Base-by-base conservation (phyloP, 805 yeast species). In the Lipomyces spencermartinsiae region DNA sequence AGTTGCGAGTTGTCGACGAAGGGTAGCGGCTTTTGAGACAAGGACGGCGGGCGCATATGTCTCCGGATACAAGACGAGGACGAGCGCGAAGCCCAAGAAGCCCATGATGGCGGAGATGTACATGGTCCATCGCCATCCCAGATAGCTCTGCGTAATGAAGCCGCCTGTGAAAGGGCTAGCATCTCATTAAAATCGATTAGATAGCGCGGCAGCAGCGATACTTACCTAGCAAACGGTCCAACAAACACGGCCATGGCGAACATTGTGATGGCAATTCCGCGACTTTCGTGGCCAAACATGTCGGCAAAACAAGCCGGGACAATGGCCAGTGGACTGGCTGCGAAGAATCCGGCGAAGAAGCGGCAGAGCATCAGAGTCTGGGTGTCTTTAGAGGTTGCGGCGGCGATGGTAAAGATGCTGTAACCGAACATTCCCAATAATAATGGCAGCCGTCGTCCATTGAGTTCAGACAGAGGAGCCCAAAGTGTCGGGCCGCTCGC, bases 401-500 rank as follows among this genome's bases (percentile, higher is more conserved):
- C 85, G 4, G 90, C 96, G 76, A 89, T 90, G 56, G 83, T 83
- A 78, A 91, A 90, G 56, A 84, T 73, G 33, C 84, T 80, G 75
- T 84, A 84, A 1, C 88, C 84, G 51, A 90, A 80, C 2, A 84
- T 77, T 2, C 92, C 85, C 1, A 86, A 70, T 1, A 89, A 70
- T 63, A 90, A 73, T 10, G 89, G 85, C 19, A 83, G 78, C 76
- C 85, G 85, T 77, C 96, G 82, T 58, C 95, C 93, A 73, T 83
- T 89, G 51, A 89, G 74, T 76, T 90, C 96, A n/a, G 93, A 88
- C 35, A 90, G 76, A 2, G 97, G 97, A 22, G 95, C 97, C 91
- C 94, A 92, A 46, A 92, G 74, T 60, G 92, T 82, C 1, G 98
- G 98, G 31, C 97, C 97, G 0, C 92, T 84, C 0, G 97, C 97